Conservation (phyloP, 108 stramenopile species). For the Asterionellopsis glacialis region DNA sequence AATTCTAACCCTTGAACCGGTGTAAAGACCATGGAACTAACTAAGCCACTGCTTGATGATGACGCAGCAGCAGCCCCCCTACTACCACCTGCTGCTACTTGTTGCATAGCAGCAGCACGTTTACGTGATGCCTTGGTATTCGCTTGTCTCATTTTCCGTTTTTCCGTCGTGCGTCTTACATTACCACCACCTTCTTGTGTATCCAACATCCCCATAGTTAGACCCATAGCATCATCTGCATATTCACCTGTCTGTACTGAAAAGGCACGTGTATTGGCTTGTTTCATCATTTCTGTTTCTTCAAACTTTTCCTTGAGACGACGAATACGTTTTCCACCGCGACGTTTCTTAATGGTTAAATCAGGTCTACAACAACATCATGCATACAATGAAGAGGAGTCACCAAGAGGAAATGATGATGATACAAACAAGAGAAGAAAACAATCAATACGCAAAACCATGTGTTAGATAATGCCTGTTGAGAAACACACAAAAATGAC, state of each 20-base stretch:
- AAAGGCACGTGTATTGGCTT: slow-evolving; percentile 87
- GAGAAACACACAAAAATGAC: neutral
- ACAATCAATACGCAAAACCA: too few species aligned
- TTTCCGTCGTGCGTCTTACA: slow-evolving; percentile 65
- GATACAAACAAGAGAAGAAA: neutral
- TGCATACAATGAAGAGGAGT: neutral
- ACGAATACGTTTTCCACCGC: slow-evolving; percentile 93
- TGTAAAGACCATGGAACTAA: slow-evolving; percentile 81
- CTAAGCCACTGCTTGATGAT: slow-evolving; percentile 75
- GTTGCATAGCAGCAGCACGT: slow-evolving; percentile 45
- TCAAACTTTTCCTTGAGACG: slow-evolving; percentile 90
- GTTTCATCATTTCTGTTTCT: slow-evolving; percentile 93
- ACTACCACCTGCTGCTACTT: slow-evolving; percentile 6
- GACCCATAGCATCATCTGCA: slow-evolving; percentile 94
- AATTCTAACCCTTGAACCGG: slow-evolving; percentile 85
- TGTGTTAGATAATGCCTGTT: neutral
- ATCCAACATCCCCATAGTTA: slow-evolving; percentile 82
- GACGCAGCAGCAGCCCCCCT: too few species aligned
- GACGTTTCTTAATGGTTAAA: slow-evolving; percentile 76
- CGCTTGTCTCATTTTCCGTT: slow-evolving; percentile 72
- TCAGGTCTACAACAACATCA: slow-evolving; percentile 53
- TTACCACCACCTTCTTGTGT: slow-evolving; percentile 65
- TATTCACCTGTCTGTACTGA: slow-evolving; percentile 81
- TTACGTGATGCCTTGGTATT: slow-evolving; percentile 78
- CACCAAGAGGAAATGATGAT: neutral